A percentile compares a stretch with the other conserved stretches of the same genome.
Conservation (phyloP, 1,139 yeast genomes). For the Saccharomycopsis phalli region DNA sequence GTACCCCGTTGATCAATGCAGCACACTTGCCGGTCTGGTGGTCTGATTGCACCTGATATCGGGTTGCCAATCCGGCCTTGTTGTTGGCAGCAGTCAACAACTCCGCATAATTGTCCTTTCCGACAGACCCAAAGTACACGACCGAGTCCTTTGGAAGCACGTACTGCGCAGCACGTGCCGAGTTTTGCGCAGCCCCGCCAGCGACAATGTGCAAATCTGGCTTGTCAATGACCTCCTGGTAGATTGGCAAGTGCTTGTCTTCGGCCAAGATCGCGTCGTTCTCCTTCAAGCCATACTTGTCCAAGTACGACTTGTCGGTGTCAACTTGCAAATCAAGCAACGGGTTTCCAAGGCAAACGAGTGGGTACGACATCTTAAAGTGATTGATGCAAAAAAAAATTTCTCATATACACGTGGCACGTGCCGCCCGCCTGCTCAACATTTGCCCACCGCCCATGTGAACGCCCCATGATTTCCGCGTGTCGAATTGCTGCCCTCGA, state of each 20-base stretch:
- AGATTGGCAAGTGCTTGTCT: constrained; percentile 80
- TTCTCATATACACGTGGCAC: neutral
- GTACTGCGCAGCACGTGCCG: constrained; percentile 98
- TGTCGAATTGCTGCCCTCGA: constrained; percentile 31
- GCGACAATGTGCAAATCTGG: constrained; percentile 69
- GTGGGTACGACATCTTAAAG: constrained; percentile 29
- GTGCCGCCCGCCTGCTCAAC: neutral
- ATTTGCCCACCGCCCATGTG: neutral
- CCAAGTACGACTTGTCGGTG: constrained; percentile 58
- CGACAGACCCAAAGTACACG: constrained; percentile 93
- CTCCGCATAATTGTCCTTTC: constrained; percentile 82
- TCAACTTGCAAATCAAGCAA: constrained; percentile 83
- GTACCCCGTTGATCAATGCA: constrained; percentile 77
- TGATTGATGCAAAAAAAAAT: neutral
- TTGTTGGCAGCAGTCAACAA: constrained; percentile 75
- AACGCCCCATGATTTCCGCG: constrained; percentile 30
- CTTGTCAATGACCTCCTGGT: constrained; percentile 59
- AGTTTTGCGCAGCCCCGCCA: constrained; percentile 99
- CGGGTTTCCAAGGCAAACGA: constrained; percentile 72
- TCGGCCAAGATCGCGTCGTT: constrained; percentile 94
- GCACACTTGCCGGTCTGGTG: constrained; percentile 97
- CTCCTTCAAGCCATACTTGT: constrained; percentile 76
- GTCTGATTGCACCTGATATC: constrained; percentile 69
- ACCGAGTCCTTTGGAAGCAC: constrained; percentile 75
- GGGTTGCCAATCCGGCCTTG: constrained; percentile 79